A percentile compares a stretch with the other conserved stretches of the same genome.
These are phyloP conservation scores for Aristolochia fimbriata DNA, from an alignment of 164 flowering plant species.

Conservation along the genomic window DNA sequence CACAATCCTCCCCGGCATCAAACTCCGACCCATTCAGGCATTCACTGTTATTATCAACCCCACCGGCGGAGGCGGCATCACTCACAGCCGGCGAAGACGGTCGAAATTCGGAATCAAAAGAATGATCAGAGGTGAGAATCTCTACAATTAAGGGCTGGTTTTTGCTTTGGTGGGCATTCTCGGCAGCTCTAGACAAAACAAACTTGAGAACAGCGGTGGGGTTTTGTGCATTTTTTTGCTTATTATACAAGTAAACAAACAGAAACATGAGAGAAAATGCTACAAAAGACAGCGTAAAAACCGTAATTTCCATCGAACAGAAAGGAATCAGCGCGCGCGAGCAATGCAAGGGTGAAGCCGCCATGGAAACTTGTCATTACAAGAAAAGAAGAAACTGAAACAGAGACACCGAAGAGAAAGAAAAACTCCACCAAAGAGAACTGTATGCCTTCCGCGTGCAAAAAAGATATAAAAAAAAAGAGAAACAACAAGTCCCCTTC, in stretches of 20 bases:
- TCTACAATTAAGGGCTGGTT: constrained; percentile 33
- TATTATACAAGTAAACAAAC: constrained; percentile 17
- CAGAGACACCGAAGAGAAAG: constrained; percentile 12
- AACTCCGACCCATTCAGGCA: constrained; percentile 20
- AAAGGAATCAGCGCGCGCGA: no score
- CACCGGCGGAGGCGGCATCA: constrained; percentile 2
- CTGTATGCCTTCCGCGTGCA: no score
- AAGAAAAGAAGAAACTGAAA: constrained; percentile 1
- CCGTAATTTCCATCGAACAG: no score
- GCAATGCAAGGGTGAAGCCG: no score
- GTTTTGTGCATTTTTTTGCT: constrained; percentile 10
- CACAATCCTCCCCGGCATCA: constrained; percentile 14
- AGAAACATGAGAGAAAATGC: constrained; percentile 4
- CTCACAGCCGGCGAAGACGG: constrained; percentile 1
- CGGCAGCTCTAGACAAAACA: constrained; percentile 2
- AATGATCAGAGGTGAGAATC: constrained; percentile 29
- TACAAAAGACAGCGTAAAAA: no score
- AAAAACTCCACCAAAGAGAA: not conserved
- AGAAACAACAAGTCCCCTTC: no score
- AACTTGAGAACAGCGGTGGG: not conserved
- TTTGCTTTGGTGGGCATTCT: constrained; percentile 5
- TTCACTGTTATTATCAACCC: constrained; percentile 6
- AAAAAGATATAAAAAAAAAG: no score
- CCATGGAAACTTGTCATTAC: no score
- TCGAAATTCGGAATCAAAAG: constrained; percentile 6